Evolutionary conservation across 2,329 filamentous ascomycete species (phyloP).

Genomic region (Diaporthe sp.): DNA sequence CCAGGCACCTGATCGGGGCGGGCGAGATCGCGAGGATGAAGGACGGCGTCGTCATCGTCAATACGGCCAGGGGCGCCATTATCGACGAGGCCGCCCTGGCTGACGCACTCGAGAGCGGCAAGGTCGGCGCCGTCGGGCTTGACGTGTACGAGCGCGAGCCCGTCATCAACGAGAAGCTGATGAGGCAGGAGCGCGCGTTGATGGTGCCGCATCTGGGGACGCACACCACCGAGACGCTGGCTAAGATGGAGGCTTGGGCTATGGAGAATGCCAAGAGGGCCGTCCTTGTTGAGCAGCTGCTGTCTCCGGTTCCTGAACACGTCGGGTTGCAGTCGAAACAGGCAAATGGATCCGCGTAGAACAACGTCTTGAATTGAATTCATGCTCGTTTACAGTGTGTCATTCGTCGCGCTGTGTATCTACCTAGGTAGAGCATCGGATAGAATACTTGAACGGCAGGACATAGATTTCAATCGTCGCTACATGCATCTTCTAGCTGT

Average conservation of each 20-base stretch:
- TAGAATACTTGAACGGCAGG: background rate
- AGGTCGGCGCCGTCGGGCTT: conserved; percentile 61
- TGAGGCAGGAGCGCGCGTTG: conserved; percentile 30
- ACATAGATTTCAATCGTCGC: too few relatives aligned
- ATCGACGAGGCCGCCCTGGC: conserved; percentile 64
- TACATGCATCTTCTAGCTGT: too few relatives aligned
- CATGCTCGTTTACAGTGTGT: background rate
- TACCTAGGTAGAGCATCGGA: background rate
- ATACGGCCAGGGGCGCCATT: conserved; percentile 65
- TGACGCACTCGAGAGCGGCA: conserved; percentile 60
- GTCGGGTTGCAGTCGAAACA: background rate
- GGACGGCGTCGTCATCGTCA: conserved; percentile 61
- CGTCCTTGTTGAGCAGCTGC: conserved; percentile 10
- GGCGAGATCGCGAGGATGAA: conserved; percentile 62
- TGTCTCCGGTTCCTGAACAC: conserved; percentile 27
- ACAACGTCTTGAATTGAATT: background rate
- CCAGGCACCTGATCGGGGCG: conserved; percentile 55
- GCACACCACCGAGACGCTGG: conserved; percentile 30
- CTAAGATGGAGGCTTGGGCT: conserved; percentile 31
- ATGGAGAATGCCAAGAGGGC: conserved; percentile 32
- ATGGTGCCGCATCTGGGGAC: conserved; percentile 33
- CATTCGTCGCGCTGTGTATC: background rate
- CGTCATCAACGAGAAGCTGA: conserved; percentile 8
- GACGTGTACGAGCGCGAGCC: conserved; percentile 64
- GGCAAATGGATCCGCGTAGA: background rate